Evolutionary conservation across 495 filamentous ascomycete species (phyloP).

Genomic region (Daldinia concentrica): DNA sequence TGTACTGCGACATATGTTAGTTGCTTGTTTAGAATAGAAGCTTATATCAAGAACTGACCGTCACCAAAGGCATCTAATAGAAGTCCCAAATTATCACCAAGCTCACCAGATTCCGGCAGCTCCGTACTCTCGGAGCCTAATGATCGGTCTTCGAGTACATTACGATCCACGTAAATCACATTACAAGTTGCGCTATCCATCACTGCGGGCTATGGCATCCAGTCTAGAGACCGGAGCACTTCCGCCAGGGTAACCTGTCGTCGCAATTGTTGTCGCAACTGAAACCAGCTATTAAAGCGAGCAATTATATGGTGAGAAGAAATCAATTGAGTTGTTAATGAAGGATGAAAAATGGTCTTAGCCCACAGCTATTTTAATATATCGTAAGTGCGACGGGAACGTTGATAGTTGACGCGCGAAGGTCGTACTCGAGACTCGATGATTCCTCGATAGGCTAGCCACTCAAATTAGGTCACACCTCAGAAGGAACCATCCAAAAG

Average conservation of each 20-base stretch:
- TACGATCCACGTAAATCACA: slow-evolving; percentile 85
- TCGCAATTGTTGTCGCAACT: slow-evolving; percentile 38
- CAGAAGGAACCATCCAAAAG: slow-evolving; percentile 36
- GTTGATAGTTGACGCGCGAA: slow-evolving; percentile 37
- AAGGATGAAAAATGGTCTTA: slow-evolving; percentile 37
- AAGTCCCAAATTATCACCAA: slow-evolving; percentile 58
- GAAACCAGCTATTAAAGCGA: slow-evolving; percentile 9
- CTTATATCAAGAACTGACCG: slow-evolving; percentile 48
- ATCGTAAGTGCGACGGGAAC: slow-evolving; percentile 43
- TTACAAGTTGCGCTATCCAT: slow-evolving; percentile 80
- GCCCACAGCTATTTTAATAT: slow-evolving; percentile 25
- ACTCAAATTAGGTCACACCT: slow-evolving; percentile 40
- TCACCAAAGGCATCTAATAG: slow-evolving; percentile 60
- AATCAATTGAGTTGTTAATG: slow-evolving; percentile 29
- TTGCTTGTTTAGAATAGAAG: slow-evolving; percentile 6
- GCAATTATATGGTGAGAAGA: slow-evolving; percentile 26
- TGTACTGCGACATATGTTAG: slow-evolving; percentile 66
- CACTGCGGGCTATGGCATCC: slow-evolving; percentile 55
- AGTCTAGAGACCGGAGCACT: slow-evolving; percentile 61
- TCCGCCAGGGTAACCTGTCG: slow-evolving; percentile 48
- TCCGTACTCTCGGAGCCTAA: slow-evolving; percentile 46
- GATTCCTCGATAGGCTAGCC: slow-evolving; percentile 39
- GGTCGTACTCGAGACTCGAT: slow-evolving; percentile 36
- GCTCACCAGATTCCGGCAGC: slow-evolving; percentile 41
- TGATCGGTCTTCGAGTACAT: slow-evolving; percentile 70